These are phyloP conservation scores for Blastomyces silverae DNA, from an alignment of 2,329 filamentous ascomycete genomes.

Conservation along the genomic window DNA sequence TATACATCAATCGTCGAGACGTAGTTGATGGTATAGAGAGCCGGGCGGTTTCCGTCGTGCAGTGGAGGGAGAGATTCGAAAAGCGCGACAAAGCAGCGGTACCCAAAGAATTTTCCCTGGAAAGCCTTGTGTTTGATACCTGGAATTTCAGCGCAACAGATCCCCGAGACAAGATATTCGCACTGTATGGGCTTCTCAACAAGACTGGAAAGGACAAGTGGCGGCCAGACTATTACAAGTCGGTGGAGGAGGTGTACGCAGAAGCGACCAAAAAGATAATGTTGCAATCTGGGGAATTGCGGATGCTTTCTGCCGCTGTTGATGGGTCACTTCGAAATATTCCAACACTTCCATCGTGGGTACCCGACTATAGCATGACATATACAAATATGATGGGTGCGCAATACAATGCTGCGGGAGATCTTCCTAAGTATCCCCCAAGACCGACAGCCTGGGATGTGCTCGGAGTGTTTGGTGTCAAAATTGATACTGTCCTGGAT, in stretches of 20 bases:
- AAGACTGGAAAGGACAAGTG: slow-evolving; percentile 5
- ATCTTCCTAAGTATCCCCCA: slow-evolving; percentile 11
- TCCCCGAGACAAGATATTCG: slow-evolving; percentile 20
- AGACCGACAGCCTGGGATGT: slow-evolving; percentile 12
- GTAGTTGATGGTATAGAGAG: slow-evolving; percentile 14
- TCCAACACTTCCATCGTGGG: slow-evolving; percentile 18
- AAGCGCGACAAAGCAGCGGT: slow-evolving; percentile 2
- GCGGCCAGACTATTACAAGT: slow-evolving; percentile 17
- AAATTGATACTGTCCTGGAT: slow-evolving; percentile 17
- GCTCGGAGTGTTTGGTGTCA: slow-evolving; percentile 14
- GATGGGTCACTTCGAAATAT: slow-evolving; percentile 17
- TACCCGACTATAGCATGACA: slow-evolving; percentile 17
- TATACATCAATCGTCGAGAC: slow-evolving; percentile 13
- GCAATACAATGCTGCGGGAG: slow-evolving; percentile 12
- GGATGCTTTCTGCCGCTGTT: slow-evolving; percentile 15
- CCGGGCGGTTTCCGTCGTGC: slow-evolving; percentile 11
- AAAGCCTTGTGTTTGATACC: slow-evolving; percentile 19
- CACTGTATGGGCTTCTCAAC: slow-evolving; percentile 17
- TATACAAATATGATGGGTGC: slow-evolving; percentile 16
- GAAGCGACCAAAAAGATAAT: slow-evolving; percentile 18
- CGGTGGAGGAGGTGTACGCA: slow-evolving; percentile 18
- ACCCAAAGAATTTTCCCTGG: slow-evolving; percentile 11
- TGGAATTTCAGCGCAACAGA: slow-evolving; percentile 17
- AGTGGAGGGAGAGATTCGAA: slow-evolving; percentile 16
- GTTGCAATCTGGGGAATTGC: slow-evolving; percentile 11